phyloP scores from a whole-genome alignment of 23 red algal species.

The Agarophyton chilense region DNA sequence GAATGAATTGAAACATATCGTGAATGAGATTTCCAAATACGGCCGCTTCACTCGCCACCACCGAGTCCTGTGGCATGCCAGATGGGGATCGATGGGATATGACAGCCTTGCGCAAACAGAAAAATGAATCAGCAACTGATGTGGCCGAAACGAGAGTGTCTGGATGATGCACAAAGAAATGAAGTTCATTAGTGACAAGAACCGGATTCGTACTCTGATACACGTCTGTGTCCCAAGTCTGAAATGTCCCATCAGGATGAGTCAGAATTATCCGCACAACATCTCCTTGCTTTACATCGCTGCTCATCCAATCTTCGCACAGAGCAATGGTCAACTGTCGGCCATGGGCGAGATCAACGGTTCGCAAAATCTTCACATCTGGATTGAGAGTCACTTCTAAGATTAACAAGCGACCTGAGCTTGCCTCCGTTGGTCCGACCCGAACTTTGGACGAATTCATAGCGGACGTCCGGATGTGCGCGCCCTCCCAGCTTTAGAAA shows the following conservation, averaged over 20 bases:
- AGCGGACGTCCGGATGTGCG: too few species aligned
- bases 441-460: neutral
- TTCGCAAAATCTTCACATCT: conserved; percentile 28
- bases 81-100: conserved; percentile 56
- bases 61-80: conserved; percentile 6
- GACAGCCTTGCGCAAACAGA: conserved; percentile 70
- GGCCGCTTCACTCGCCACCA: conserved; percentile 40
- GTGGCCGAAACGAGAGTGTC: conserved; percentile 83
- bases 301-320: conserved; percentile 54
- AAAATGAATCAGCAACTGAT: conserved; percentile 71
- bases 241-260: neutral
- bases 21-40: conserved; percentile 81
- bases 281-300: conserved; percentile 22
- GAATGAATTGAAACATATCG: conserved; percentile 67
- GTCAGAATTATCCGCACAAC: conserved; percentile 56
- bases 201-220: neutral
- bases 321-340: conserved; percentile 26
- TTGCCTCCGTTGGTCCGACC: conserved; percentile 37
- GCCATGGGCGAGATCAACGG: conserved; percentile 2
- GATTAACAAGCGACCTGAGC: conserved; percentile 26
- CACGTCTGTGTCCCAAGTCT: neutral
- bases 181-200: conserved; percentile 42
- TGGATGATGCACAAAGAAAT: conserved; percentile 77
- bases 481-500: too few species aligned
- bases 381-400: conserved; percentile 17